These are phyloP conservation scores for Oryza coarctata DNA, from an alignment of 176 grass and related monocot genomes.

Conservation along the genomic window DNA sequence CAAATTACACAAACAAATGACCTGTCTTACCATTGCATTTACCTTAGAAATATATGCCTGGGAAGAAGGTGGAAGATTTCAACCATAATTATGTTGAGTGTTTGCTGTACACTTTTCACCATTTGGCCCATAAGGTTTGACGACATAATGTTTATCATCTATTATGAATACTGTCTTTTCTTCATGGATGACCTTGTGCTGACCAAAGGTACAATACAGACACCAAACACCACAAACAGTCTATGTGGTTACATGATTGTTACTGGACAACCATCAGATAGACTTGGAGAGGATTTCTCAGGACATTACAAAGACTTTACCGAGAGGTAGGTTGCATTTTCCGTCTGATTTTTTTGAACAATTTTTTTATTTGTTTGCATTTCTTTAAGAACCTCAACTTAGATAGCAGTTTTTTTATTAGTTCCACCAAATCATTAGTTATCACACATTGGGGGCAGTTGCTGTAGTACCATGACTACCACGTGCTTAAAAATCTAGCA, in stretches of 20 bases:
- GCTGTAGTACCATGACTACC: not conserved
- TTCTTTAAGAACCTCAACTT: not conserved
- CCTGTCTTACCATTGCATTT: slow-evolving; percentile 19
- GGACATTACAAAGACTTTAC: slow-evolving; percentile 90
- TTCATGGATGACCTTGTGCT: slow-evolving; percentile 22
- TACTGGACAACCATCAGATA: slow-evolving; percentile 96
- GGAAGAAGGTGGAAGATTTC: slow-evolving; percentile 83
- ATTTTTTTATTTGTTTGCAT: slow-evolving; percentile 20
- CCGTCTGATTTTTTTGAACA: not conserved
- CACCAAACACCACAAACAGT: slow-evolving; percentile 96
- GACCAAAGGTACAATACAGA: slow-evolving; percentile 54
- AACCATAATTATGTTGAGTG: slow-evolving; percentile 86
- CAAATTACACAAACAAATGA: not conserved
- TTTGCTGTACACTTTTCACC: slow-evolving; percentile 92
- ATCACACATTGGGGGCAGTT: not conserved
- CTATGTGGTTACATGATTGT: slow-evolving; percentile 99
- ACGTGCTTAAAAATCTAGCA: slow-evolving; percentile 11
- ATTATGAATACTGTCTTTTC: slow-evolving; percentile 32
- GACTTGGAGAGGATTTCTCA: slow-evolving; percentile 96
- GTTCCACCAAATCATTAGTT: not conserved
- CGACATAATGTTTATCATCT: slow-evolving; percentile 21
- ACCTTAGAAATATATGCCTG: slow-evolving; percentile 85
- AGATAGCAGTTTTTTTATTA: slow-evolving; percentile 9
- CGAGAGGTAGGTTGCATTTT: slow-evolving; percentile 58
- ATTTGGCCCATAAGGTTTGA: slow-evolving; percentile 91